Evolutionary conservation across 495 filamentous ascomycete genomes (phyloP).

Genomic region (Cercophora sp.): DNA sequence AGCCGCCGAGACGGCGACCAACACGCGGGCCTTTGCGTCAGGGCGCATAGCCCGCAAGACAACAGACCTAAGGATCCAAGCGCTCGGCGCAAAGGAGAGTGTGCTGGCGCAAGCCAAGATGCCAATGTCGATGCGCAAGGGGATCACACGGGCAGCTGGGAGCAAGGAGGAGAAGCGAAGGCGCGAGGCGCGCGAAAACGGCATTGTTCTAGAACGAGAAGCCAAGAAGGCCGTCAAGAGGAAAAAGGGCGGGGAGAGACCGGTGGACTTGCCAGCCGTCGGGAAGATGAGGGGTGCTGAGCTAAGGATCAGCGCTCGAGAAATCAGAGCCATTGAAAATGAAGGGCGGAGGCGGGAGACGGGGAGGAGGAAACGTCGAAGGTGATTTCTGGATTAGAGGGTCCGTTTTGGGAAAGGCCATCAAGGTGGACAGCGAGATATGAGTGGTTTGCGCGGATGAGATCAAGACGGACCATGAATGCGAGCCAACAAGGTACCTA

Average conservation of each 20-base stretch:
- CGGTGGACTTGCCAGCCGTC: conserved; percentile 68
- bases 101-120: conserved; percentile 74
- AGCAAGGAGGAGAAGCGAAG: conserved; percentile 66
- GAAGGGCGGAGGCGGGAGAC: conserved; percentile 26
- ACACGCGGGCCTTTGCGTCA: conserved; percentile 28
- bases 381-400: no score
- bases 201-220: conserved; percentile 78
- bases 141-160: conserved; percentile 63
- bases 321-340: conserved; percentile 63
- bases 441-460: no score
- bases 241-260: conserved; percentile 57
- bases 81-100: conserved; percentile 72
- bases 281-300: conserved; percentile 78
- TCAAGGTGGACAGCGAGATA: no score
- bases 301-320: conserved; percentile 71
- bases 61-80: conserved; percentile 73
- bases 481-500: no score
- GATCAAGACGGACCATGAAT: no score
- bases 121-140: conserved; percentile 75
- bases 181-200: conserved; percentile 79
- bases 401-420: no score
- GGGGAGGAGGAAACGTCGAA: conserved; percentile 26
- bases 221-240: conserved; percentile 23
- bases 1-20: conserved; percentile 18
- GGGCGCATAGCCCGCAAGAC: conserved; percentile 61